Evolutionary conservation across 139 green algal genomes (phyloP), one percentile per base, ranked within the genome.

Genomic region (Raphidocelis subcapitata): DNA sequence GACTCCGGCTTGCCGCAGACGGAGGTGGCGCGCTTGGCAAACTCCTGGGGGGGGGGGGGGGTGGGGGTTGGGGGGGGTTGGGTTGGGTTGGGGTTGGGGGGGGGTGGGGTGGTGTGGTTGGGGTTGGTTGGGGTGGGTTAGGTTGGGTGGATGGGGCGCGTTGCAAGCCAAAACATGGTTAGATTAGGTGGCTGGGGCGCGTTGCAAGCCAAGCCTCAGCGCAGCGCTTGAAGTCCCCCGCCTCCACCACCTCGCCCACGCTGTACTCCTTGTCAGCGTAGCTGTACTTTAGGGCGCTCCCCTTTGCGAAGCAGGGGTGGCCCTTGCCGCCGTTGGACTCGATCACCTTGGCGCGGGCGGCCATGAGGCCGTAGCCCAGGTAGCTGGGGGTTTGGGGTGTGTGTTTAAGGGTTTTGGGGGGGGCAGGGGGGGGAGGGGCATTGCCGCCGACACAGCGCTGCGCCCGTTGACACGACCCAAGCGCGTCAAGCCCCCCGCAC

Each of bases 341-440:
- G 18, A 99, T 86, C 26, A 98, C 82, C n/a, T 88, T 92, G 16
- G 92, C 93, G 0, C 96, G 82, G 1, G 81, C 95, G 3, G 96
- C 96, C 95, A 99, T 99, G 41, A 99, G 82, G 18, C 96, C 96
- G 79, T 93, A 99, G 14, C 94, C 94, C 44, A 99, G 82, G 77
- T 99, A 98, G 72, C 87, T 94, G 78, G 12, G 41, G 41, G 41
- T 8, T 20, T 8, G 41, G 41, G 41, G 41, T 12, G 12, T 8
- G 41, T 12, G 41, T 8, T 8, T 49, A n/a, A n/a, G n/a, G n/a
- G n/a, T n/a, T n/a, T n/a, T n/a, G n/a, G n/a, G n/a, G n/a, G n/a
- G n/a, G n/a, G n/a, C n/a, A n/a, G n/a, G n/a, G n/a, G n/a, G n/a
- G n/a, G n/a, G n/a, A n/a, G n/a, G n/a, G n/a, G n/a, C n/a, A n/a